These are phyloP conservation scores for Garcia nutans DNA, from an alignment of 345 rosid species.

Conservation along the genomic window DNA sequence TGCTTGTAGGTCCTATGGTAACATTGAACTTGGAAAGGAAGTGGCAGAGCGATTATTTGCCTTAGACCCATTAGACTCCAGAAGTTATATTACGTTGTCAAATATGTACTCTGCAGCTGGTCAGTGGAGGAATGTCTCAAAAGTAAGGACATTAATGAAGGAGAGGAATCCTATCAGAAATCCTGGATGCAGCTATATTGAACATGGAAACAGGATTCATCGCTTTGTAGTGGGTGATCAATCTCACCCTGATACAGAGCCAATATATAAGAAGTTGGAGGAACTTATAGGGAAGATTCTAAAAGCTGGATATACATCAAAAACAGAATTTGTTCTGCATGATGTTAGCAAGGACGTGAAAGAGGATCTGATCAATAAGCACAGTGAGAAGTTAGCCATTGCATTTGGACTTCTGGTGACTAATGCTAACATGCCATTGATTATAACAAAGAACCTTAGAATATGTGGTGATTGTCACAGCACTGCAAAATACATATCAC, in stretches of 20 bases:
- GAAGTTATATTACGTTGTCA: constrained; percentile 64
- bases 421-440: constrained; percentile 38
- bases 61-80: constrained; percentile 55
- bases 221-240: constrained; percentile 59
- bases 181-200: constrained; percentile 65
- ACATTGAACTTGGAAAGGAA: constrained; percentile 48
- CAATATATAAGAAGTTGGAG: constrained; percentile 50
- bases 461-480: constrained; percentile 71
- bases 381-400: constrained; percentile 73
- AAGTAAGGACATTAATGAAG: constrained; percentile 53
- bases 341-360: constrained; percentile 67
- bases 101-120: constrained; percentile 70
- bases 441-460: constrained; percentile 64
- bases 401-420: constrained; percentile 63
- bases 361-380: constrained; percentile 58
- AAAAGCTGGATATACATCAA: constrained; percentile 40
- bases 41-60: constrained; percentile 56
- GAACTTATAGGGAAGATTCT: constrained; percentile 47
- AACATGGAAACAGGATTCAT: constrained; percentile 50
- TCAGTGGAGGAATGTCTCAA: constrained; percentile 57
- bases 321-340: constrained; percentile 66
- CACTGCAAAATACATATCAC: constrained; percentile 48
- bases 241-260: constrained; percentile 52
- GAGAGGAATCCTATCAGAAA: constrained; percentile 45
- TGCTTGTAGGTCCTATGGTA: constrained; percentile 58